Conservation (phyloP, 2,329 filamentous ascomycete genomes). For the Orbilia quercus region DNA sequence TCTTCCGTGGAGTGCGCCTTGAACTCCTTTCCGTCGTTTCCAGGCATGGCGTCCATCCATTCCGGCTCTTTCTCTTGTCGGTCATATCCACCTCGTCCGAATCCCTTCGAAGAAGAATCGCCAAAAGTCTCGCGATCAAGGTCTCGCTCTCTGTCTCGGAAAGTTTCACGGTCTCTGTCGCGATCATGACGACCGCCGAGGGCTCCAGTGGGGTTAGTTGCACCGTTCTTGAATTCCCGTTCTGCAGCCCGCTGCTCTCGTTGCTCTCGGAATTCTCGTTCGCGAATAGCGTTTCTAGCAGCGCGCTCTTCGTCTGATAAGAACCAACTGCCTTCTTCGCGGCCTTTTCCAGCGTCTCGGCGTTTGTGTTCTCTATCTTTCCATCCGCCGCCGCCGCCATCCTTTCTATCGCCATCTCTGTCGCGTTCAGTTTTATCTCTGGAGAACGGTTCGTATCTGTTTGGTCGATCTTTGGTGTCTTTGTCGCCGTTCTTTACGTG, state of each 20-base stretch:
- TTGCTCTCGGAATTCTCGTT: conserved; percentile 51
- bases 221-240: conserved; percentile 60
- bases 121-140: conserved; percentile 44
- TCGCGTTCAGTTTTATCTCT: conserved; percentile 42
- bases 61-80: conserved; percentile 66
- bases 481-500: conserved; percentile 31
- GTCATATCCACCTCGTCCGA: conserved; percentile 58
- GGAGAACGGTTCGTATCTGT: conserved; percentile 52
- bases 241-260: conserved; percentile 45
- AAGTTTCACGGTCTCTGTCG: conserved; percentile 57
- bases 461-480: conserved; percentile 42
- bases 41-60: conserved; percentile 66
- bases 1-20: conserved; percentile 67
- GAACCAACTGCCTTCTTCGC: conserved; percentile 60
- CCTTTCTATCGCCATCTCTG: conserved; percentile 58
- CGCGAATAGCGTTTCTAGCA: conserved; percentile 33
- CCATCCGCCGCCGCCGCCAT: conserved; percentile 57
- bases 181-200: conserved; percentile 53
- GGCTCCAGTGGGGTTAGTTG: conserved; percentile 29
- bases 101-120: conserved; percentile 30
- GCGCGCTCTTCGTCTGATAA: conserved; percentile 57
- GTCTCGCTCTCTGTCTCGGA: conserved; percentile 55
- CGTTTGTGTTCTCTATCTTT: conserved; percentile 59
- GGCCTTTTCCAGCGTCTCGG: conserved; percentile 55
- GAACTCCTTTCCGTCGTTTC: conserved; percentile 62